These are phyloP conservation scores for Macrolepiota fuliginosa DNA, from an alignment of 768 basidiomycete species.

Conservation along the genomic window DNA sequence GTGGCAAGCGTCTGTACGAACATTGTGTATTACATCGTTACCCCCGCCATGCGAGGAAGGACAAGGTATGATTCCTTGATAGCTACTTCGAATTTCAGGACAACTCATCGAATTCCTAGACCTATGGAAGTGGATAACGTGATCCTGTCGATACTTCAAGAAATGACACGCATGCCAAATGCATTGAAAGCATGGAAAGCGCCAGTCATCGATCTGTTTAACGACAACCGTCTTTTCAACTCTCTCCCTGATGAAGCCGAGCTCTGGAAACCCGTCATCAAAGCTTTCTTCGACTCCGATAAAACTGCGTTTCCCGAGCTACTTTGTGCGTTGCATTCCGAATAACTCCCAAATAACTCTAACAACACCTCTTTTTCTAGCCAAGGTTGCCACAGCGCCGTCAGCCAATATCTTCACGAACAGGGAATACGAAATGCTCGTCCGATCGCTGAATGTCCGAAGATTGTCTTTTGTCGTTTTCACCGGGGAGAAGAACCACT, in stretches of 20 bases:
- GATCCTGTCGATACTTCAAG: conserved; percentile 66
- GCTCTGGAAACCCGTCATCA: conserved; percentile 78
- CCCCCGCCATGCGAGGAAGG: conserved; percentile 77
- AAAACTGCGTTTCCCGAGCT: conserved; percentile 84
- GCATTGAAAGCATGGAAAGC: conserved; percentile 84
- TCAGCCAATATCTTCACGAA: conserved; percentile 97
- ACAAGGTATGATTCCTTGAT: conserved; percentile 48
- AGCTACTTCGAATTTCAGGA: background rate
- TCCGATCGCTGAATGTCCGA: conserved; percentile 83
- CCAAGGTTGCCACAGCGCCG: conserved; percentile 77
- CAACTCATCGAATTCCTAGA: conserved; percentile 28
- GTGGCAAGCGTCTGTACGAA: conserved; percentile 76
- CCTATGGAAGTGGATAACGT: conserved; percentile 76
- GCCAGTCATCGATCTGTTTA: conserved; percentile 76
- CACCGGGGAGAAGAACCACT: conserved; percentile 87
- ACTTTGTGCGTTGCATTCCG: conserved; percentile 52
- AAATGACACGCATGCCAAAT: conserved; percentile 75
- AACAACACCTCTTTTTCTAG: conserved; percentile 29
- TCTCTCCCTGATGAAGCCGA: conserved; percentile 51
- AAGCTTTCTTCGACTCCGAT: conserved; percentile 80
- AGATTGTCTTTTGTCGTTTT: conserved; percentile 86
- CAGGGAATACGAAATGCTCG: conserved; percentile 88
- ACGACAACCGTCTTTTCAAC: conserved; percentile 87
- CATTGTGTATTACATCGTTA: conserved; percentile 81
- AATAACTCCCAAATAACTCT: conserved; percentile 26